Conservation (phyloP, 495 filamentous ascomycete genomes). For the Podospora pseudoanserina region DNA sequence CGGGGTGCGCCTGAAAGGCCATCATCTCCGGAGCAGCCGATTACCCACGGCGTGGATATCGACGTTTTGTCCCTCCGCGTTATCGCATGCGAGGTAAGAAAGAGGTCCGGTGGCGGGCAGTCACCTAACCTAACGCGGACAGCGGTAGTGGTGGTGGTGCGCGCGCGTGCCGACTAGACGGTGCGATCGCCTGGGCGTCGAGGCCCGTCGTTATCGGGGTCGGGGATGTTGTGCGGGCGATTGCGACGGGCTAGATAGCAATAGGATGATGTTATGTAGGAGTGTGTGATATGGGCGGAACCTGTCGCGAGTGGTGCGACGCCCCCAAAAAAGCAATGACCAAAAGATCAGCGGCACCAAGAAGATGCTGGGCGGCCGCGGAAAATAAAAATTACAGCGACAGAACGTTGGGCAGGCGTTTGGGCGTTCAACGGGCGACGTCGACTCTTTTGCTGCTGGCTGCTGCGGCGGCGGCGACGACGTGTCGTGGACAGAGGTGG, state of each 20-base stretch:
- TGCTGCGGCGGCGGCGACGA: constrained; percentile 26
- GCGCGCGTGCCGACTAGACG: constrained; percentile 11
- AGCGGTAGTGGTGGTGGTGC: constrained; percentile 1
- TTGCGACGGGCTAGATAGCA: background rate
- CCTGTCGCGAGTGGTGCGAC: constrained; percentile 12
- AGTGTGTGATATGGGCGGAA: constrained; percentile 6
- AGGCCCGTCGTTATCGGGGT: constrained; percentile 8
- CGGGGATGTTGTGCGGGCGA: background rate
- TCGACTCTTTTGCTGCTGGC: background rate
- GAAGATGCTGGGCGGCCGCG: no score
- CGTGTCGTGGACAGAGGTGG: constrained; percentile 34
- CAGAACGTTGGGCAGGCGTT: constrained; percentile 18
- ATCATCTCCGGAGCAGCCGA: constrained; percentile 53
- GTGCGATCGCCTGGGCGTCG: constrained; percentile 17
- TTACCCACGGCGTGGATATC: constrained; percentile 52
- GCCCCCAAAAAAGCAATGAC: constrained; percentile 2
- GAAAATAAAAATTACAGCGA: background rate
- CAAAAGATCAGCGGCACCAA: background rate
- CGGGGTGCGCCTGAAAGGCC: constrained; percentile 64
- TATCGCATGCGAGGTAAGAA: constrained; percentile 45
- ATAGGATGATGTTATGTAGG: constrained; percentile 1
- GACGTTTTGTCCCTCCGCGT: constrained; percentile 32
- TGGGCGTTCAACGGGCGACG: constrained; percentile 18
- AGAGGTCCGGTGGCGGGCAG: constrained; percentile 6
- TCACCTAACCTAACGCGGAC: background rate